Conservation (phyloP, 2,329 filamentous ascomycete genomes). For the Pseudogymnoascus pannorum region DNA sequence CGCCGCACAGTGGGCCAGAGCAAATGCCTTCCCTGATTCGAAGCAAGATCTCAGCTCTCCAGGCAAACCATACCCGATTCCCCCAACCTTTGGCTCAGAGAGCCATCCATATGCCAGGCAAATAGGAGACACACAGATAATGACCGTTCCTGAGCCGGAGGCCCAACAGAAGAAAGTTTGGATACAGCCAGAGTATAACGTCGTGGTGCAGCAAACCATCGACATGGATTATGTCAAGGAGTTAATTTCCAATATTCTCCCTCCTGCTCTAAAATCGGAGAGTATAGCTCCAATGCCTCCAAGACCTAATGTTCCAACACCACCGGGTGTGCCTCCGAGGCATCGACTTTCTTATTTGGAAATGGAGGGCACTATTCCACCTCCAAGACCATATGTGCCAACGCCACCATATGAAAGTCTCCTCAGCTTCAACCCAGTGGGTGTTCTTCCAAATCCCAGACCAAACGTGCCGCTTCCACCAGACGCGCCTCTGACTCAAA, state of each 20-base stretch:
- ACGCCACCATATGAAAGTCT: not conserved
- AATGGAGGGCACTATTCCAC: not conserved
- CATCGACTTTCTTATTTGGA: not conserved
- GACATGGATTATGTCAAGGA: not conserved
- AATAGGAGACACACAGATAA: not conserved
- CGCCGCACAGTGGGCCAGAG: not conserved
- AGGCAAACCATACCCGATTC: not conserved
- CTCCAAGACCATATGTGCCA: not conserved
- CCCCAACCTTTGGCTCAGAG: not conserved
- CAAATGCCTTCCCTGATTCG: not conserved
- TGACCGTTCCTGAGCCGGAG: not conserved
- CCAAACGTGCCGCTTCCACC: not conserved
- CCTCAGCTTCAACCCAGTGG: not conserved
- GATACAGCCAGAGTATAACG: not conserved
- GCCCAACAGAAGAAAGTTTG: not conserved
- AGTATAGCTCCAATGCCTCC: not conserved
- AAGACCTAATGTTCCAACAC: not conserved
- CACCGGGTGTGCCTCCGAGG: not conserved
- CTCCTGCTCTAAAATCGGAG: not conserved
- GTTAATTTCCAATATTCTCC: not conserved
- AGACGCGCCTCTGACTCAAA: no score
- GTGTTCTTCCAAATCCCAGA: not conserved
- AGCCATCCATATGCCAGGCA: not conserved
- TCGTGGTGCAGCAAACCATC: not conserved
- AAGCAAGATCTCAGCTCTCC: not conserved